Conservation (phyloP, 192 early-diverging fungal species). For the Linnemannia schmuckeri region DNA sequence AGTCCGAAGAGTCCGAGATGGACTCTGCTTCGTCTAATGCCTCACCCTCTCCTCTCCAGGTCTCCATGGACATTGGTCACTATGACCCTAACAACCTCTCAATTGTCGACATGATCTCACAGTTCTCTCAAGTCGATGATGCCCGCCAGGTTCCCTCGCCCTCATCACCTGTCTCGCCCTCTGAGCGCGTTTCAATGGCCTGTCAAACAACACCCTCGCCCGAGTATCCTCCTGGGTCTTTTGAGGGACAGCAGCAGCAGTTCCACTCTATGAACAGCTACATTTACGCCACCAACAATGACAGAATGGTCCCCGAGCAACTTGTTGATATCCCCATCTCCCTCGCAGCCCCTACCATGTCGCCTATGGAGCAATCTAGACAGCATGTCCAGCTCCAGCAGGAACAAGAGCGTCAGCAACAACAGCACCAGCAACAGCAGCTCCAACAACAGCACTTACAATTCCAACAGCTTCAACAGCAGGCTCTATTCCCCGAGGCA, state of each 20-base stretch:
- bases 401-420: conserved; percentile 45
- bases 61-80: conserved; percentile 47
- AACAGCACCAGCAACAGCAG: conserved; percentile 51
- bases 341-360: conserved; percentile 16
- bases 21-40: conserved; percentile 48
- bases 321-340: conserved; percentile 44
- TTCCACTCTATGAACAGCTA: conserved; percentile 52
- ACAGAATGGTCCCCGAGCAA: conserved; percentile 48
- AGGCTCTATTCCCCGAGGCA: conserved; percentile 36
- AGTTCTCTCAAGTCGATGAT: conserved; percentile 48
- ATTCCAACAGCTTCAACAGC: conserved; percentile 52
- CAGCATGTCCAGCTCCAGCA: conserved; percentile 36
- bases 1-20: conserved; percentile 48
- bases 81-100: conserved; percentile 46
- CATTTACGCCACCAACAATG: conserved; percentile 42
- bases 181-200: conserved; percentile 29
- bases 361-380: conserved; percentile 14
- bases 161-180: conserved; percentile 38
- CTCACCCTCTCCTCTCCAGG: conserved; percentile 42
- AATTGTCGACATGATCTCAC: conserved; percentile 47
- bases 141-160: conserved; percentile 51
- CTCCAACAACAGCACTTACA: conserved; percentile 53
- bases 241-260: conserved; percentile 36
- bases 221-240: conserved; percentile 23
- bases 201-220: conserved; percentile 36